Conservation (phyloP, 1,284 basidiomycete genomes). For the Psilocybe mexicana region DNA sequence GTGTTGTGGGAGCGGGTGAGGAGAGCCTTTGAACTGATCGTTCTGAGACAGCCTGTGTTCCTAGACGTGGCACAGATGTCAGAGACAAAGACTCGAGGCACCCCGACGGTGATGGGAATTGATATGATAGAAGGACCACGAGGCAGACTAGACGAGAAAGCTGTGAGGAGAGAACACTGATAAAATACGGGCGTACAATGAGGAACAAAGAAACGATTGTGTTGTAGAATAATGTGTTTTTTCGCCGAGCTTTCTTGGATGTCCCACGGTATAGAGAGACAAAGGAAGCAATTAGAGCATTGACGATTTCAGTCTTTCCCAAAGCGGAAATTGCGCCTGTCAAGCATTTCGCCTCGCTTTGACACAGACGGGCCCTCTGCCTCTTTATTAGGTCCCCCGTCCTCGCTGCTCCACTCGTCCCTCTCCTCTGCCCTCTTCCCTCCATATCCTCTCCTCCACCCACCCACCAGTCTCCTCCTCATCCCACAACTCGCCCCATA, state of each 20-base stretch:
- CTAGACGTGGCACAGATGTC: neutral
- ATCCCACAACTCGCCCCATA: conserved; percentile 3
- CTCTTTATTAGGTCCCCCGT: conserved; percentile 21
- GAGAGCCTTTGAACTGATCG: neutral
- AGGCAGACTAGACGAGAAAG: neutral
- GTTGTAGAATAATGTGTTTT: too few relatives aligned
- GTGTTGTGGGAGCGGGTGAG: conserved; percentile 25
- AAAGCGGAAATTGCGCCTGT: conserved; percentile 36
- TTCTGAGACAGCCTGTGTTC: neutral
- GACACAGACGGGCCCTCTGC: conserved; percentile 25
- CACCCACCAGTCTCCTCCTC: conserved; percentile 1
- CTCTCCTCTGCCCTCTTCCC: neutral
- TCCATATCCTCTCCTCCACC: neutral
- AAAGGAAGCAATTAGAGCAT: conserved; percentile 15
- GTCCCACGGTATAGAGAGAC: conserved; percentile 14
- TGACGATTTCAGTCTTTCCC: conserved; percentile 21
- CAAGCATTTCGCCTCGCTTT: conserved; percentile 28
- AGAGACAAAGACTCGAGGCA: neutral
- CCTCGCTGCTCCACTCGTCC: conserved; percentile 18
- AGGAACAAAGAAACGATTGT: neutral
- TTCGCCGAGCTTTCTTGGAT: too few relatives aligned
- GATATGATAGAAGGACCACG: neutral
- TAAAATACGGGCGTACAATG: neutral
- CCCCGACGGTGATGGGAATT: neutral
- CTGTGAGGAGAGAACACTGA: neutral